Evolutionary conservation across 164 flowering plant species (phyloP), one percentile per base, ranked within the genome.

Genomic region (Piper longum): DNA sequence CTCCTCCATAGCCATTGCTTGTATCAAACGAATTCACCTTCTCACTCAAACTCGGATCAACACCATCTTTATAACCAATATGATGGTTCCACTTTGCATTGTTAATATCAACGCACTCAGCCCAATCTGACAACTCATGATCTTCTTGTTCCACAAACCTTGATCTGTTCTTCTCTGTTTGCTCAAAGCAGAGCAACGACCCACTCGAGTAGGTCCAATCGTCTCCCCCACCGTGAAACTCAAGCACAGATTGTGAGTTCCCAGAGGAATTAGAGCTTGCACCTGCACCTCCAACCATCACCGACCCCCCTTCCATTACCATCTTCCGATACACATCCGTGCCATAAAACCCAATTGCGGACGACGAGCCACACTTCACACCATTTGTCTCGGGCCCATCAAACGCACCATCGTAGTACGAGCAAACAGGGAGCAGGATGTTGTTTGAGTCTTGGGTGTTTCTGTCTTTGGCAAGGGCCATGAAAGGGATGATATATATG

Each of bases 111-210:
- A 70, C 54, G 39, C 68, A 60, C 60, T 70, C 73, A 54, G 72
- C 82, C 88, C 83, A 82, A 5, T 60, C 55, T 9, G 79, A 73
- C 64, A 73, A 70, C 2, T 77, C 74, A 16, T 45, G 7, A 18
- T 61, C 65, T 40, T 67, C n/a, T 26, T 26, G 56, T 56, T 19
- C 40, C 6, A 13, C 59, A 6, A 39, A 26, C 59, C 26, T 64
- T 26, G 41, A 54, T 6, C 59, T 36, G 61, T 60, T 4, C 57
- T 44, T n/a, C 8, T 74, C 77, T 4, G 64, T 70, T 60, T 75
- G 79, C 17, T 74, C 78, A 44, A 88, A 88, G 73, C 82, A 81
- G 59, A 85, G 85, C 44, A 85, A 63, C 17, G 86, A 81, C 42
- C 75, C 79, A 59, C 66, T 63, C 11, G 70, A 62, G 14, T 74